A percentile compares a stretch with the other conserved stretches of the same genome.
Evolutionary conservation across 345 rosid genomes (phyloP).

Genomic region (Fremontodendron californicum): DNA sequence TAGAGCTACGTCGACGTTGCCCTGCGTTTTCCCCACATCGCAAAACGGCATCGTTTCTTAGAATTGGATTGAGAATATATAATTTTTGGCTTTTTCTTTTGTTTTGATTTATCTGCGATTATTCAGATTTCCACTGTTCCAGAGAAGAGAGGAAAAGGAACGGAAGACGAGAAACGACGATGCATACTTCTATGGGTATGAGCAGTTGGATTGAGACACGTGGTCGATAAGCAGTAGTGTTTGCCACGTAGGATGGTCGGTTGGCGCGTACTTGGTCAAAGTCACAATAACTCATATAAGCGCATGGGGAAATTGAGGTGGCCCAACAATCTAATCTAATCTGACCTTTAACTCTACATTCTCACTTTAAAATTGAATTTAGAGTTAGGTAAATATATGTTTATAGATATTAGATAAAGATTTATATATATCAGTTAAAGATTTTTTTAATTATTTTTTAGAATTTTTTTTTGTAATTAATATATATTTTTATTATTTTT

Average conservation of each 20-base stretch:
- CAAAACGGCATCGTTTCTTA: slow-evolving; percentile 73
- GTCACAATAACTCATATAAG: neutral
- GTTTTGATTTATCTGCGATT: neutral
- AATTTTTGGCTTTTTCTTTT: neutral
- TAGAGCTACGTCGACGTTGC: slow-evolving; percentile 26
- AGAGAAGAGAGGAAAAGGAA: neutral
- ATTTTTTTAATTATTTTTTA: no score
- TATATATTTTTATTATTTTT: no score
- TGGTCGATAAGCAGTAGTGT: neutral
- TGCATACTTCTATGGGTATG: neutral
- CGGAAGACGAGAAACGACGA: neutral
- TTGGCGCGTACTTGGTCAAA: slow-evolving; percentile 24
- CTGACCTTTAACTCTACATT: no score
- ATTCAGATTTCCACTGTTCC: neutral
- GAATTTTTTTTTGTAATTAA: no score
- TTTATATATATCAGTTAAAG: no score
- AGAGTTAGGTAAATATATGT: no score
- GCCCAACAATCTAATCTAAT: no score
- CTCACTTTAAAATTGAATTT: no score
- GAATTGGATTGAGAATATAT: neutral
- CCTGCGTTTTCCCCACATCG: slow-evolving; percentile 34
- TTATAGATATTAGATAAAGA: no score
- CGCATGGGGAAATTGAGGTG: neutral
- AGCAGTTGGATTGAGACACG: neutral
- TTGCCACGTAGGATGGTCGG: slow-evolving; percentile 30